Conservation (phyloP, 441 rosid species). For the Euphorbia corollata region DNA sequence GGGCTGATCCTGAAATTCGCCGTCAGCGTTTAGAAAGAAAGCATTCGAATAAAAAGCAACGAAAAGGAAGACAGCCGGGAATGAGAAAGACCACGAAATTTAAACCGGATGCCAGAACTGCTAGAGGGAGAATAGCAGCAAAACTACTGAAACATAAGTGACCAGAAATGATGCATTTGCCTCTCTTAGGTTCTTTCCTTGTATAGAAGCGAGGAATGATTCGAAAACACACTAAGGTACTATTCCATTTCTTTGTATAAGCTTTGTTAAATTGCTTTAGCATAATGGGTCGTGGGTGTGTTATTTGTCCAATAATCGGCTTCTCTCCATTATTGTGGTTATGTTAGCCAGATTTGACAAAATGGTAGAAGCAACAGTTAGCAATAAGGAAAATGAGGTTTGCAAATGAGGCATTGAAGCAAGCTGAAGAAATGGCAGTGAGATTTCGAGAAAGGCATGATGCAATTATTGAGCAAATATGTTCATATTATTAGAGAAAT, state of each 20-base stretch:
- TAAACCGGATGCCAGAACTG: conserved; percentile 29
- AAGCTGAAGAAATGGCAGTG: conserved; percentile 37
- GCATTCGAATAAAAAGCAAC: conserved; percentile 21
- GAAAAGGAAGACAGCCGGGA: conserved; percentile 18
- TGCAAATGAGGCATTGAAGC: conserved; percentile 35
- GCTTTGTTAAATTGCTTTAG: background rate
- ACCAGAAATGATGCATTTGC: background rate
- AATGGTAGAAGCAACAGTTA: conserved; percentile 26
- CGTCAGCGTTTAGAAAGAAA: conserved; percentile 44
- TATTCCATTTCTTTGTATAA: too few species aligned
- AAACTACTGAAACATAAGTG: conserved; percentile 31
- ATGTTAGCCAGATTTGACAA: conserved; percentile 24
- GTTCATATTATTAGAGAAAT: conserved; percentile 40
- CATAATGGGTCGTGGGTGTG: conserved; percentile 24
- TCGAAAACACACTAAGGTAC: too few species aligned
- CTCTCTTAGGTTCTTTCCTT: too few species aligned
- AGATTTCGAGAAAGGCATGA: conserved; percentile 54
- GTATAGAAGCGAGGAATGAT: too few species aligned
- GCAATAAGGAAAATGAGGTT: conserved; percentile 35
- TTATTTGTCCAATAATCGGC: conserved; percentile 30
- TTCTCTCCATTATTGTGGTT: conserved; percentile 38
- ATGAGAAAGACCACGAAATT: conserved; percentile 21
- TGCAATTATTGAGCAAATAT: conserved; percentile 30
- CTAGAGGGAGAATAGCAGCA: conserved; percentile 43
- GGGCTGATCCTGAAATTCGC: conserved; percentile 87